A percentile compares a stretch with the other conserved stretches of the same genome.
Conservation (phyloP, 169 alveolate species). For the Theileria sp. region DNA sequence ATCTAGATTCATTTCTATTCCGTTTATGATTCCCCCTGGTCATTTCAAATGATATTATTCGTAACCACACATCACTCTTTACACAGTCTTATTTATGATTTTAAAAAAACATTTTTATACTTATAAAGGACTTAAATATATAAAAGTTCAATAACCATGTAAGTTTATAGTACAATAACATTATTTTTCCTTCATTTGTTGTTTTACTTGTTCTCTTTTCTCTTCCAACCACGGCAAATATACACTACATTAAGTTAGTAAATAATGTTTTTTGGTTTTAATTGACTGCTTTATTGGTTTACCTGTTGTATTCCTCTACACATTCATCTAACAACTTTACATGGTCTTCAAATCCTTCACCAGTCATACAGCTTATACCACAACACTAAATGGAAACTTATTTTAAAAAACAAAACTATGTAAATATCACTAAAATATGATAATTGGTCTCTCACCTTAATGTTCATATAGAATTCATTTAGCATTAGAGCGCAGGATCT, state of each 20-base stretch:
- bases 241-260: constrained; percentile 36
- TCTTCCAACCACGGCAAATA: constrained; percentile 67
- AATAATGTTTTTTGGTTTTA: constrained; percentile 49
- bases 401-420: neutral
- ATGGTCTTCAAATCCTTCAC: constrained; percentile 83
- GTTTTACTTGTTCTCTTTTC: constrained; percentile 13
- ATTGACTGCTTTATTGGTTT: constrained; percentile 25
- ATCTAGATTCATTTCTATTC: neutral
- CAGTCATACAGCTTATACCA: constrained; percentile 84
- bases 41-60: neutral
- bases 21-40: neutral
- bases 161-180: neutral
- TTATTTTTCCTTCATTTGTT: constrained; percentile 12
- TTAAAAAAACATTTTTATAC: neutral
- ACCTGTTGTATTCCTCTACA: constrained; percentile 71
- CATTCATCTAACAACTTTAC: constrained; percentile 68
- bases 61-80: neutral
- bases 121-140: neutral
- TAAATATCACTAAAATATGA: neutral
- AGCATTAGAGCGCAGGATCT: constrained; percentile 88
- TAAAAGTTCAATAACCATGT: neutral
- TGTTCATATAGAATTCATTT: constrained; percentile 85
- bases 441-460: constrained; percentile 46
- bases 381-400: constrained; percentile 56
- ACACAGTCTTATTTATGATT: neutral